Evolutionary conservation across 768 basidiomycete species (phyloP).

Genomic region (Tricholomella constricta): DNA sequence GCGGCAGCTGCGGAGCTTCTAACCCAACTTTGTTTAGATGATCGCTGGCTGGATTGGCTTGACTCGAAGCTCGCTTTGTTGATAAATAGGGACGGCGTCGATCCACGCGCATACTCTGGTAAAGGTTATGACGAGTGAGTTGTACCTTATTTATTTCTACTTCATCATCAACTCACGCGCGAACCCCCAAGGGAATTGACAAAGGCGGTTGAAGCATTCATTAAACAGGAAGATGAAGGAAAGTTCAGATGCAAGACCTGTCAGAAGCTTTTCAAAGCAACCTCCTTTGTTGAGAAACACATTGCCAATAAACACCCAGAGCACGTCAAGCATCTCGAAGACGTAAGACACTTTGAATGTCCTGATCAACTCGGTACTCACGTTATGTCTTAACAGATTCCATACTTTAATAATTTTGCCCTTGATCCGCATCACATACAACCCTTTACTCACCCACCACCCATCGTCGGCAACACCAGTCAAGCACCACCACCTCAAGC

Average conservation of each 20-base stretch:
- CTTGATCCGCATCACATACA: constrained; percentile 94
- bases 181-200: constrained; percentile 65
- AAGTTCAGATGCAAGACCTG: constrained; percentile 97
- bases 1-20: not conserved
- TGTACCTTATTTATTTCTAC: constrained; percentile 1
- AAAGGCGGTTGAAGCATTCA: constrained; percentile 73
- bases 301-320: constrained; percentile 94
- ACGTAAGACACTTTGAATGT: constrained; percentile 50
- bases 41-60: constrained; percentile 87
- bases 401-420: constrained; percentile 94
- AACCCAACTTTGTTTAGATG: constrained; percentile 50
- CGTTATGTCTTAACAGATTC: constrained; percentile 49
- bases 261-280: constrained; percentile 96
- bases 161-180: not conserved
- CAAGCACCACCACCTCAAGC: constrained; percentile 83
- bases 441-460: constrained; percentile 80
- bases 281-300: constrained; percentile 97
- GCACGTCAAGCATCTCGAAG: constrained; percentile 78
- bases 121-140: constrained; percentile 86
- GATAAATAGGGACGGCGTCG: constrained; percentile 75
- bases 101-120: constrained; percentile 87
- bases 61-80: constrained; percentile 85
- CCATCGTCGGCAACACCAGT: constrained; percentile 59
- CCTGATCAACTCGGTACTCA: constrained; percentile 6
- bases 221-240: constrained; percentile 96